A percentile compares a stretch with the other conserved stretches of the same genome.
Evolutionary conservation across 192 early-diverging fungal genomes (phyloP).

Genomic region (Mortierella hygrophila): DNA sequence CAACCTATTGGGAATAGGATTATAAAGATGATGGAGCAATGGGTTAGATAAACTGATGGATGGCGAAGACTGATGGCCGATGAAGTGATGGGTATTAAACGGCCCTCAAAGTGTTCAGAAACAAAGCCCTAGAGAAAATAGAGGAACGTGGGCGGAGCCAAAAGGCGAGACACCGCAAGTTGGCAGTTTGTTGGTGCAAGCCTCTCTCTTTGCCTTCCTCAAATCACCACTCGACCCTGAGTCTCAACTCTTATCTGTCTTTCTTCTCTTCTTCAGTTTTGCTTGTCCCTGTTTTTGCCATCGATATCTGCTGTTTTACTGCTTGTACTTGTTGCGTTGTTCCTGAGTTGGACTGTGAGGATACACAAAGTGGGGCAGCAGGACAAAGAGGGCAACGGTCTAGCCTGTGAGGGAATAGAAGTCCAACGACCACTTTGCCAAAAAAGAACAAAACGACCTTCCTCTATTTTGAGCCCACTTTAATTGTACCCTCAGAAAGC

Average conservation of each 20-base stretch:
- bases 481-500: background rate
- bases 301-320: background rate
- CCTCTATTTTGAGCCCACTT: background rate
- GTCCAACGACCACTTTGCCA: no score
- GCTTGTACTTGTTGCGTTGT: background rate
- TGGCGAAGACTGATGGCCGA: no score
- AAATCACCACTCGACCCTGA: no score
- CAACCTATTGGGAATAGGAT: slow-evolving; percentile 8
- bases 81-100: no score
- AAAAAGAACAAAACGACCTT: background rate
- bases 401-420: background rate
- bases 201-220: no score
- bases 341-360: background rate
- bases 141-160: no score
- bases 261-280: no score
- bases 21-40: background rate
- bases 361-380: background rate
- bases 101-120: no score
- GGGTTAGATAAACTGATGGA: background rate
- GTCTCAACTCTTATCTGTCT: no score
- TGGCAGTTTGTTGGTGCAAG: no score
- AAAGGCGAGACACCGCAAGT: no score
- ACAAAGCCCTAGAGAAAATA: no score
- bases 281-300: background rate
- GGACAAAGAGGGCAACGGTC: background rate